These are phyloP conservation scores for Pseudocercospora fuligena DNA, from an alignment of 2,329 filamentous ascomycete genomes.

Conservation along the genomic window DNA sequence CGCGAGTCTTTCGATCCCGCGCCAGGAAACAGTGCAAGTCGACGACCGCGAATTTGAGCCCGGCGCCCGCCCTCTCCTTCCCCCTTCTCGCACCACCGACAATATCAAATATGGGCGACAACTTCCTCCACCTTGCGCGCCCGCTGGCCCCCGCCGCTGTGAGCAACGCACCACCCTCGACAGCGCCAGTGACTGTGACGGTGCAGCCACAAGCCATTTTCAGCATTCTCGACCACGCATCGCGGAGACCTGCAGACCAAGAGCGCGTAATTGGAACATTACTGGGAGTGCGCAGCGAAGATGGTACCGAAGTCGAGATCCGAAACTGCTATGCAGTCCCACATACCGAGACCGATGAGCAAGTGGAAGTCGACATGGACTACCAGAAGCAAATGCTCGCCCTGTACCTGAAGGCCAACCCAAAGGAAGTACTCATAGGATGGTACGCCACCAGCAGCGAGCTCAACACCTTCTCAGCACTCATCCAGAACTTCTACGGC, in stretches of 20 bases:
- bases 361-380: conserved; percentile 99
- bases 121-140: conserved; percentile 93
- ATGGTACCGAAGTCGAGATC: conserved; percentile 95
- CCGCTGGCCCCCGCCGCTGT: conserved; percentile 82
- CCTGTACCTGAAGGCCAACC: conserved; percentile 89
- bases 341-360: conserved; percentile 97
- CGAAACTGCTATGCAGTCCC: conserved; percentile 96
- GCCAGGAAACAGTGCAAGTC: neutral
- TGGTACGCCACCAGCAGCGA: conserved; percentile 98
- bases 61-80: conserved; percentile 17
- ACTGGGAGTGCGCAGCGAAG: conserved; percentile 89
- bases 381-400: conserved; percentile 99
- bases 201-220: conserved; percentile 88
- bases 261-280: conserved; percentile 96
- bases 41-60: conserved; percentile 8
- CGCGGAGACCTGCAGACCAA: conserved; percentile 88
- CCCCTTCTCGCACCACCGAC: conserved; percentile 13
- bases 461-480: conserved; percentile 95
- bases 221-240: conserved; percentile 82
- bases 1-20: neutral
- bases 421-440: conserved; percentile 90
- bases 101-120: conserved; percentile 51
- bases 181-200: conserved; percentile 89
- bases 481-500: conserved; percentile 99
- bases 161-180: conserved; percentile 75